Evolutionary conservation across 345 rosid genomes (phyloP).

Genomic region (Eucalyptus marginata): DNA sequence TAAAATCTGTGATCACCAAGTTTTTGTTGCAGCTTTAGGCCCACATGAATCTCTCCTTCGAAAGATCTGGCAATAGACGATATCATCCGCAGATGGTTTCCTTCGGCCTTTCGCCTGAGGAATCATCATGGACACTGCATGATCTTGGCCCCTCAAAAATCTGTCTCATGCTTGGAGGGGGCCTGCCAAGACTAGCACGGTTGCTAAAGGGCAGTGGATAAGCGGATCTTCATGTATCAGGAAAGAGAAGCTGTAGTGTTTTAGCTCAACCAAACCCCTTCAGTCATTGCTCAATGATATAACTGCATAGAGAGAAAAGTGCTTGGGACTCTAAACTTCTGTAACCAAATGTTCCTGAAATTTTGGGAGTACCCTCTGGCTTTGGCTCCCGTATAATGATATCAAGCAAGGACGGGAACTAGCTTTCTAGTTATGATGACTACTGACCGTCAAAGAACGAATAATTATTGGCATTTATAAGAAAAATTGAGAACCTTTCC

Average conservation of each 20-base stretch:
- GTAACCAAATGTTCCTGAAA: background rate
- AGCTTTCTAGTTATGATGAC: background rate
- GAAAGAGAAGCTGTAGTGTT: background rate
- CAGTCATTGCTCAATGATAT: background rate
- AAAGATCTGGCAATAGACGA: background rate
- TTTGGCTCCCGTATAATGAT: background rate
- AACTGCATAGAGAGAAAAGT: background rate
- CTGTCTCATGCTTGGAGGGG: background rate
- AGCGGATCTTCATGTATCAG: background rate
- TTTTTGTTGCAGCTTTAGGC: background rate
- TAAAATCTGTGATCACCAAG: background rate
- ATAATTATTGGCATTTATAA: background rate
- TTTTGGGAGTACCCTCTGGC: background rate
- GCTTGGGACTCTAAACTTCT: background rate
- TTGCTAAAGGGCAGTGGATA: background rate
- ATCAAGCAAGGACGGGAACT: background rate
- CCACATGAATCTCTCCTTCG: background rate
- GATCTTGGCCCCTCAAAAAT: background rate
- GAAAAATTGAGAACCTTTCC: background rate
- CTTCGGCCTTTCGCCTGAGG: background rate
- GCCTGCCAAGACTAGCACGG: background rate
- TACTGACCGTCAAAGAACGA: background rate
- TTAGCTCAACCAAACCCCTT: background rate
- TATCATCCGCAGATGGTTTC: background rate
- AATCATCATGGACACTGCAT: background rate